Evolutionary conservation across 2,329 filamentous ascomycete species (phyloP), one percentile per base, ranked within the genome.

Genomic region (Colletotrichum sp.): DNA sequence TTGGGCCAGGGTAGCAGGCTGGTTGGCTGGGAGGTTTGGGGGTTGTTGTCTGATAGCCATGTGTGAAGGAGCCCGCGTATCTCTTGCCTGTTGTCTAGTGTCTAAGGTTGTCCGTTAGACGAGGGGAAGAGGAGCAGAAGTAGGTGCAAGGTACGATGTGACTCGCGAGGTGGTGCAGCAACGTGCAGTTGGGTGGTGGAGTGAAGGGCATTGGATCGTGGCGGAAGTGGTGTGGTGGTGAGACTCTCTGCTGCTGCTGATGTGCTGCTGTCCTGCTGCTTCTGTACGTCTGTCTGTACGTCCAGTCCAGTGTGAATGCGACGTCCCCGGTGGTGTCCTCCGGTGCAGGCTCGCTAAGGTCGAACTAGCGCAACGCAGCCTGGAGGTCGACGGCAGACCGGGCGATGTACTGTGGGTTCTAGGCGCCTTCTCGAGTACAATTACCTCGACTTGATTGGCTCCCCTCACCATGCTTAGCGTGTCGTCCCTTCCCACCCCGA

Each of bases 381-480:
- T 66, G 36, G 28, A 62, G 59, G 63, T 39, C 13, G n/a, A 52
- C n/a, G n/a, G 44, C 44, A 24, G 44, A 8, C 44, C 44, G 44
- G 44, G 44, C 44, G 44, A 52, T 52, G 44, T 52, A 21, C n/a
- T 52, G 44, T 52, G 44, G 44, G 44, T 52, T 52, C 44, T 52
- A 52, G n/a, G 44, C 44, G n/a, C n/a, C 44, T 52, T 52, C 24
- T 71, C 39, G 59, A 71, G 59, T n/a, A 71, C 70, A 73, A 68
- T 69, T 76, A 15, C 70, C 16, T 34, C 6, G 5, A 24, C n/a
- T 4, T 72, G 34, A 76, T 76, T 76, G 73, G 70, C 32, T 55
- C 57, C 55, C 70, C 73, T 76, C 73, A 65, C 26, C 34, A n/a
- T 44, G 18, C 30, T 26, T 76, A 76, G 74, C 74, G 70, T 52